Conservation (phyloP, 179 eudicot genomes). For the Spergularia azorica region DNA sequence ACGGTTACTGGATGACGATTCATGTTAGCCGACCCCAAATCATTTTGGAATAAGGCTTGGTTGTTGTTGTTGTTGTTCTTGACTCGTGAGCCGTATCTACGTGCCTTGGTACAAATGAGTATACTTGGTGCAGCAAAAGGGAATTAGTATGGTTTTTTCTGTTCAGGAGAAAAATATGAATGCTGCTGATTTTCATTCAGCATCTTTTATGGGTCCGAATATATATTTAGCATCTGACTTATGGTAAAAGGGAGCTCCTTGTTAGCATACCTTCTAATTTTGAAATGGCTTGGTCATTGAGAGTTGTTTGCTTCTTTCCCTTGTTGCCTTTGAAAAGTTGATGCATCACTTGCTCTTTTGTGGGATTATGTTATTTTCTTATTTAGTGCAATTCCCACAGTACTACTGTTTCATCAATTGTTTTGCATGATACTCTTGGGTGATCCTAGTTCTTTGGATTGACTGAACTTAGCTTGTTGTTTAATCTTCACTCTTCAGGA, state of each 20-base stretch:
- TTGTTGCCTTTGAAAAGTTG: neutral
- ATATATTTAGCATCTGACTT: neutral
- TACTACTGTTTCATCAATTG: neutral
- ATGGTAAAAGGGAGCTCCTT: neutral
- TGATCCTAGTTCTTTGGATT: neutral
- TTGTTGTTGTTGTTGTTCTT: too few species aligned
- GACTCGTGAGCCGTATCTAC: too few species aligned
- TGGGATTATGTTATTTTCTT: neutral
- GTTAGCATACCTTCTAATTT: neutral
- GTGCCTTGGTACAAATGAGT: too few species aligned
- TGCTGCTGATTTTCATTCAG: neutral
- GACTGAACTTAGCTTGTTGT: neutral
- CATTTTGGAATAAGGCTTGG: too few species aligned
- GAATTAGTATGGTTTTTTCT: too few species aligned
- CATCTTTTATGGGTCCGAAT: neutral
- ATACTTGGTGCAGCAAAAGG: too few species aligned
- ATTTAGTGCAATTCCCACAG: neutral
- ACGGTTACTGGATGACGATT: too few species aligned
- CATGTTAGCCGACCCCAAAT: too few species aligned
- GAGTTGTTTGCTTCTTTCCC: neutral
- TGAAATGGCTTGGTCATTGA: neutral
- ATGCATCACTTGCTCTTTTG: neutral
- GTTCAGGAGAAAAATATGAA: too few species aligned
- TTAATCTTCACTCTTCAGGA: constrained; percentile 41
- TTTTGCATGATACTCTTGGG: neutral